Conservation (phyloP, 169 alveolate genomes). For the Miamiensis avidus region DNA sequence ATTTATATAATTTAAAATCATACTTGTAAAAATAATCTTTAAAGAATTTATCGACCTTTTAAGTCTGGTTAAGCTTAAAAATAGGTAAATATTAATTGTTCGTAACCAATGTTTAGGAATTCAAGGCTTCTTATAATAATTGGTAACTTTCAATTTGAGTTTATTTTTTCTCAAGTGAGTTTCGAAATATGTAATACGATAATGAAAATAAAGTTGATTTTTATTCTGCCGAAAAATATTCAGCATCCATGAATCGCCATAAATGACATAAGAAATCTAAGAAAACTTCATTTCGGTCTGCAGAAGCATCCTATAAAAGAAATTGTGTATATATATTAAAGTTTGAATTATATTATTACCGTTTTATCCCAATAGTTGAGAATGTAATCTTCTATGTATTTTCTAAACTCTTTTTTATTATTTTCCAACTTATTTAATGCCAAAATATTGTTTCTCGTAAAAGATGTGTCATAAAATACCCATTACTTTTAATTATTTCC, state of each 20-base stretch:
- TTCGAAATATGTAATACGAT: background rate
- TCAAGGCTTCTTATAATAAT: background rate
- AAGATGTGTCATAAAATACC: background rate
- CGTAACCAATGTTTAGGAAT: background rate
- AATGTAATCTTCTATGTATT: background rate
- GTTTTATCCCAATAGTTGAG: background rate
- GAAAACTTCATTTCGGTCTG: background rate
- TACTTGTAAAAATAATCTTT: background rate
- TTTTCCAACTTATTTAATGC: background rate
- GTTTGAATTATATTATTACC: background rate
- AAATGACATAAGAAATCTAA: background rate
- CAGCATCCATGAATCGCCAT: background rate
- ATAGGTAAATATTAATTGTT: background rate
- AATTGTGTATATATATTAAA: too few relatives aligned
- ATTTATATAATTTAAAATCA: too few relatives aligned
- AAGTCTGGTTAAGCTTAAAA: too few relatives aligned
- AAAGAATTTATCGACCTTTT: background rate
- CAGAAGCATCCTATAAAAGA: background rate
- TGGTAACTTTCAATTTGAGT: background rate
- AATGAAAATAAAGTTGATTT: conserved; percentile 1
- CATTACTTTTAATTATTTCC: background rate
- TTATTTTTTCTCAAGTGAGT: background rate
- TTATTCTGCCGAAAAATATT: background rate
- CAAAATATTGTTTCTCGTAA: background rate
- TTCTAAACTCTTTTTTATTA: background rate